phyloP scores from a whole-genome alignment of 2,329 filamentous ascomycete genomes.

The Pestalotiopsis sp. region DNA sequence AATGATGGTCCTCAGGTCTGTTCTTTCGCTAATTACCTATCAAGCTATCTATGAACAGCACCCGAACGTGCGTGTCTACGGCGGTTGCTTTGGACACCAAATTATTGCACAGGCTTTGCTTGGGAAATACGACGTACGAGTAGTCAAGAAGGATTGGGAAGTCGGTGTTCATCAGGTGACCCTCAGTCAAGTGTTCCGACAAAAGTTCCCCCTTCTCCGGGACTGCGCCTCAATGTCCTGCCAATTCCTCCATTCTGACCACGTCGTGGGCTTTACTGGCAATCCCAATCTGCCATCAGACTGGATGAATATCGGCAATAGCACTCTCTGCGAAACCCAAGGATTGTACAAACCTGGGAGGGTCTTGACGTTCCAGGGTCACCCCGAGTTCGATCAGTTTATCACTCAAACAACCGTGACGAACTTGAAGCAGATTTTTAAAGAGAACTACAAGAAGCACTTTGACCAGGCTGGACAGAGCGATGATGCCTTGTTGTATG shows the following conservation, averaged over 20 bases:
- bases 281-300: neutral
- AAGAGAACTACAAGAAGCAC: neutral
- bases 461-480: neutral
- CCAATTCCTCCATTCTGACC: conserved; percentile 14
- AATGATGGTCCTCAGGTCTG: neutral
- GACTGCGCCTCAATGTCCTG: neutral
- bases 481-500: neutral
- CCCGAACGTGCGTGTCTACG: conserved; percentile 11
- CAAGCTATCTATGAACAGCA: conserved; percentile 8
- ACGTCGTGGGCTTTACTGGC: neutral
- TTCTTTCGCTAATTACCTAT: neutral
- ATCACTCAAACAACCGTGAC: neutral
- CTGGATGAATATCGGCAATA: conserved; percentile 10
- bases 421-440: neutral
- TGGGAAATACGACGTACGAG: neutral
- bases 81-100: conserved; percentile 16
- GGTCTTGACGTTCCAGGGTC: conserved; percentile 17
- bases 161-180: conserved; percentile 12
- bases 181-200: neutral
- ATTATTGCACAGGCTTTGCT: conserved; percentile 13
- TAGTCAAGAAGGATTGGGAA: conserved; percentile 11
- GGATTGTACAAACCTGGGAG: conserved; percentile 14
- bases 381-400: conserved; percentile 14
- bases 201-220: neutral
- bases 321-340: conserved; percentile 9